Evolutionary conservation across 495 filamentous ascomycete genomes (phyloP).

Genomic region (Lophiotrema nucula): DNA sequence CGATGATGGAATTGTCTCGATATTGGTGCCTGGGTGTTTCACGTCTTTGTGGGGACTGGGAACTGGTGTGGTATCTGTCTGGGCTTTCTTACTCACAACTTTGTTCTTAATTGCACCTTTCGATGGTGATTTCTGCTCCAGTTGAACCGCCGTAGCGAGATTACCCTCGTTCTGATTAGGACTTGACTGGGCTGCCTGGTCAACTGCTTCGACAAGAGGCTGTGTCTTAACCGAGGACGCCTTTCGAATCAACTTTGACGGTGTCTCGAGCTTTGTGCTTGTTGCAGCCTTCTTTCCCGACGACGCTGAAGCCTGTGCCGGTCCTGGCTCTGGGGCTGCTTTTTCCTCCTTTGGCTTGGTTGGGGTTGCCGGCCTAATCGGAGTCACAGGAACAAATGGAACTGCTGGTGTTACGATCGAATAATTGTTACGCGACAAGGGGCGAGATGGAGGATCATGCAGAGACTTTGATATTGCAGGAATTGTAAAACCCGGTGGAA

Average conservation of each 20-base stretch:
- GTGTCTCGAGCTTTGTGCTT: neutral
- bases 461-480: conserved; percentile 46
- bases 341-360: conserved; percentile 9
- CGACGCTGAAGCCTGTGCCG: neutral
- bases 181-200: conserved; percentile 1
- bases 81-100: conserved; percentile 4
- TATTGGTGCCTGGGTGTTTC: neutral
- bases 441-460: conserved; percentile 6
- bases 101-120: conserved; percentile 3
- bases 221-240: too few species aligned
- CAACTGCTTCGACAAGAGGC: too few species aligned
- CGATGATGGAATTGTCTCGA: neutral
- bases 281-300: neutral
- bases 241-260: conserved; percentile 5
- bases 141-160: neutral
- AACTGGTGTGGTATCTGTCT: neutral
- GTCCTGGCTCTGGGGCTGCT: neutral
- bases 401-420: conserved; percentile 19
- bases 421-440: conserved; percentile 19
- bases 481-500: conserved; percentile 66
- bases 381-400: conserved; percentile 28
- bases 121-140: neutral
- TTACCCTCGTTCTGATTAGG: neutral
- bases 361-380: conserved; percentile 13
- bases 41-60: conserved; percentile 13